These are phyloP conservation scores for Podochytrium sp. DNA, from an alignment of 192 early-diverging fungal genomes.

Conservation along the genomic window DNA sequence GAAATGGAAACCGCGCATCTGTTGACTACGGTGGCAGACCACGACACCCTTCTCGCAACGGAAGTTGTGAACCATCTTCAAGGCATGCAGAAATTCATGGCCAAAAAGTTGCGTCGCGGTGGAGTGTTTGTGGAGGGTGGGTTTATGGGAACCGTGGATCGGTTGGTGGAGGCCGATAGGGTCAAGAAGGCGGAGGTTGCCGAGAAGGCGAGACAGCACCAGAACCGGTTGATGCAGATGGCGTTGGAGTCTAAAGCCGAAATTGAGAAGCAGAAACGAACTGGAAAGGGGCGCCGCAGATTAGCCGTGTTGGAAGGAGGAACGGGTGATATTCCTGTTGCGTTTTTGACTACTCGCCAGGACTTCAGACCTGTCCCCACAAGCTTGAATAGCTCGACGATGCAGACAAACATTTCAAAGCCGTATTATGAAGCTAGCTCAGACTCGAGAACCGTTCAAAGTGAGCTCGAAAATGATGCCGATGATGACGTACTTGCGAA, in stretches of 20 bases:
- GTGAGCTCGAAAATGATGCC: background rate
- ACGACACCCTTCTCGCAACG: background rate
- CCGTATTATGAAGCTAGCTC: background rate
- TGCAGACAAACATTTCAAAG: background rate
- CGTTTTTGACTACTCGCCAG: background rate
- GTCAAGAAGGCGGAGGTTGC: background rate
- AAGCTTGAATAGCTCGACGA: background rate
- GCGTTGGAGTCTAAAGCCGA: background rate
- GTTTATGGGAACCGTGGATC: background rate
- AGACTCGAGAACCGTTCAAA: background rate
- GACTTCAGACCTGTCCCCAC: slow-evolving; percentile 15
- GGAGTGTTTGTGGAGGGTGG: slow-evolving; percentile 16
- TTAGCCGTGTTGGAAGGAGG: slow-evolving; percentile 15
- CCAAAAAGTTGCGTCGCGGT: background rate
- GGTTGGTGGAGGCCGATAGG: slow-evolving; percentile 7
- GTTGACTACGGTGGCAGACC: background rate
- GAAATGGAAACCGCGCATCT: slow-evolving; percentile 7
- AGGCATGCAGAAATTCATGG: slow-evolving; percentile 18
- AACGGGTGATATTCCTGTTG: slow-evolving; percentile 5
- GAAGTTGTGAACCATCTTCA: slow-evolving; percentile 5
- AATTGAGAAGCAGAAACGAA: background rate
- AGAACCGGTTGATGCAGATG: background rate
- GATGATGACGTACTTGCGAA: background rate
- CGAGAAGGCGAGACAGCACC: background rate
- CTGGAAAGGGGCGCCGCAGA: slow-evolving; percentile 14